These are phyloP conservation scores for Cinnamomum chago DNA, from an alignment of 164 flowering plant genomes.

Conservation along the genomic window DNA sequence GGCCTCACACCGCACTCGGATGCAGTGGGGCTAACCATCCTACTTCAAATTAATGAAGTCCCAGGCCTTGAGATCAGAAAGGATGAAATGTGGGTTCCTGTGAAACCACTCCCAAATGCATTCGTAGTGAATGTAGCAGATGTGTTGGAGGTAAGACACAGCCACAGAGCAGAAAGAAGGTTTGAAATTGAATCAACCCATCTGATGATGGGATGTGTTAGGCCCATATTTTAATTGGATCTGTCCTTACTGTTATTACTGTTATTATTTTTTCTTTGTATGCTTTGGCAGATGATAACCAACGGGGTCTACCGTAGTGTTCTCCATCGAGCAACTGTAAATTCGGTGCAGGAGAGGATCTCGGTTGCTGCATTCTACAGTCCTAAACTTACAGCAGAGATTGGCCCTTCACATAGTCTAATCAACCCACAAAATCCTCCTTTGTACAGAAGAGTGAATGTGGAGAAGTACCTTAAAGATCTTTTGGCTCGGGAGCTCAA, in stretches of 20 bases:
- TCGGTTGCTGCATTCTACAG: constrained; percentile 30
- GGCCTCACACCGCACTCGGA: constrained; percentile 49
- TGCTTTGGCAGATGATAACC: constrained; percentile 23
- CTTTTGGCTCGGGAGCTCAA: constrained; percentile 4
- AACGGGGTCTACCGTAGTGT: constrained; percentile 48
- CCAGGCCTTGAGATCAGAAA: constrained; percentile 43
- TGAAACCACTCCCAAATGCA: constrained; percentile 34
- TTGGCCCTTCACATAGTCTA: constrained; percentile 41
- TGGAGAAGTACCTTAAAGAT: constrained; percentile 28
- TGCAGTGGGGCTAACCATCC: constrained; percentile 32
- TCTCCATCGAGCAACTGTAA: constrained; percentile 50
- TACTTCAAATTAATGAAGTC: constrained; percentile 37
- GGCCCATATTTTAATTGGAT: too few species aligned
- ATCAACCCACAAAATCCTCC: constrained; percentile 31
- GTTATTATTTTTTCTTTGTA: neutral
- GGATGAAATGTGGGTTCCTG: constrained; percentile 38
- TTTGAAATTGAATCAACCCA: too few species aligned
- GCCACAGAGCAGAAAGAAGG: too few species aligned
- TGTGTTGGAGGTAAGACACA: neutral
- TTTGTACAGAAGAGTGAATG: constrained; percentile 14
- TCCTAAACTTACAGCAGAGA: neutral
- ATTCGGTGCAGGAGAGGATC: constrained; percentile 31
- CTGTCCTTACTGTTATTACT: neutral
- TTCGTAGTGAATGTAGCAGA: constrained; percentile 45
- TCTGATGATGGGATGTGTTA: too few species aligned